Evolutionary conservation across 805 yeast species (phyloP).

Genomic region (Candida tallmaniae): DNA sequence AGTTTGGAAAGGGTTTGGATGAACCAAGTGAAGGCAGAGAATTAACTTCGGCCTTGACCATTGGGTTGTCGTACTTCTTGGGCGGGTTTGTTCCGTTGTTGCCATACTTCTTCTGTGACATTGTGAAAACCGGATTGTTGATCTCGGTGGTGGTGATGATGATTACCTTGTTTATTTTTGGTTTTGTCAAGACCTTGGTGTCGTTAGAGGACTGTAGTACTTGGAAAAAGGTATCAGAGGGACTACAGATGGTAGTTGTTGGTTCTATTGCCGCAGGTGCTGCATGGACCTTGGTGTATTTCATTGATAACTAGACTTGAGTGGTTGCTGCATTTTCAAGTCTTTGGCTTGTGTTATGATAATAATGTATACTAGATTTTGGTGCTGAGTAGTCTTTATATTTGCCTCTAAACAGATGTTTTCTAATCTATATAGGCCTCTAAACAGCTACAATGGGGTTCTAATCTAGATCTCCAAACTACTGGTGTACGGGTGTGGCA

Average conservation of each 20-base stretch:
- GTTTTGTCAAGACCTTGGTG: slow-evolving; percentile 76
- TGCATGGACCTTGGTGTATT: slow-evolving; percentile 87
- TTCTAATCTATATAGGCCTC: no score
- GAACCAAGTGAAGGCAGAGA: slow-evolving; percentile 94
- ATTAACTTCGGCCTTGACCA: slow-evolving; percentile 80
- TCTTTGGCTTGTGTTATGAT: no score
- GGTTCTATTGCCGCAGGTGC: slow-evolving; percentile 98
- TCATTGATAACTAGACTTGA: slow-evolving; percentile 44
- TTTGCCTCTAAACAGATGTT: no score
- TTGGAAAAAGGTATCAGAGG: slow-evolving; percentile 63
- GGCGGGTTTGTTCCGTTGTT: slow-evolving; percentile 91
- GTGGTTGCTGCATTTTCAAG: no score
- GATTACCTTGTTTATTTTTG: slow-evolving; percentile 81
- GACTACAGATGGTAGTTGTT: slow-evolving; percentile 85
- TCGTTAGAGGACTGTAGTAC: slow-evolving; percentile 72
- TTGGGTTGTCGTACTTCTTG: slow-evolving; percentile 81
- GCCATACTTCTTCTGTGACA: slow-evolving; percentile 80
- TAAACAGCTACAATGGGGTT: no score
- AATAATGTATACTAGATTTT: no score
- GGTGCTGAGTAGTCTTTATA: no score
- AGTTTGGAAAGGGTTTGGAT: slow-evolving; percentile 88
- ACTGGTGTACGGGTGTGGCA: no score
- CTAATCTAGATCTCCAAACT: no score
- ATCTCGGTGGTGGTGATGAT: slow-evolving; percentile 77
- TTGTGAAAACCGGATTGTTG: slow-evolving; percentile 74